Evolutionary conservation across 2,329 filamentous ascomycete genomes (phyloP).

Genomic region (Alternaria atra): DNA sequence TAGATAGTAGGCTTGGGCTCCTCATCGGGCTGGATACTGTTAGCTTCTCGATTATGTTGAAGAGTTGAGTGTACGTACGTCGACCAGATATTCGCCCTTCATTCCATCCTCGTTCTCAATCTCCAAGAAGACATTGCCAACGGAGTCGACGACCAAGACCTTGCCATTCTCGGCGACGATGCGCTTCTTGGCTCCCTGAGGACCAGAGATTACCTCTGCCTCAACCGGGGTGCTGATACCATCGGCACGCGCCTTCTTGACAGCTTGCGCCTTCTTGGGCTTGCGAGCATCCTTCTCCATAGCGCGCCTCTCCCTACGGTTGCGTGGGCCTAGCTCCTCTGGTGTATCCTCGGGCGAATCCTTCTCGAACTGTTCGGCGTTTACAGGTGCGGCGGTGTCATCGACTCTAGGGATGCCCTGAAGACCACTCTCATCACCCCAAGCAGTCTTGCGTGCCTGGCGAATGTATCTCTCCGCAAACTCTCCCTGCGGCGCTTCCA

Average conservation of each 20-base stretch:
- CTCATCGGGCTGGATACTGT: constrained; percentile 71
- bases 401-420: constrained; percentile 70
- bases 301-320: constrained; percentile 86
- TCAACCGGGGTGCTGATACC: constrained; percentile 65
- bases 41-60: constrained; percentile 15
- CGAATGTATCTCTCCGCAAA: constrained; percentile 93
- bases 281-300: constrained; percentile 86
- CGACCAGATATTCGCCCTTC: constrained; percentile 82
- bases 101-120: constrained; percentile 88
- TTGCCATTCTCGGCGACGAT: constrained; percentile 96
- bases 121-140: constrained; percentile 94
- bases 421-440: constrained; percentile 80
- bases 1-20: constrained; percentile 77
- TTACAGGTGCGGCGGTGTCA: constrained; percentile 49
- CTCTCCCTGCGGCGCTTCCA: constrained; percentile 89
- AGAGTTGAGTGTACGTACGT: constrained; percentile 65
- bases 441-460: constrained; percentile 86
- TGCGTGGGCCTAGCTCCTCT: constrained; percentile 68
- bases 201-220: constrained; percentile 61
- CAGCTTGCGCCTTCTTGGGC: constrained; percentile 59
- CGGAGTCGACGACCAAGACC: constrained; percentile 87
- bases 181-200: constrained; percentile 81
- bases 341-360: constrained; percentile 39
- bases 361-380: constrained; percentile 42
- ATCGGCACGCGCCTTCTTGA: constrained; percentile 65